phyloP scores from a whole-genome alignment of 345 rosid species.

The Adansonia digitata region DNA sequence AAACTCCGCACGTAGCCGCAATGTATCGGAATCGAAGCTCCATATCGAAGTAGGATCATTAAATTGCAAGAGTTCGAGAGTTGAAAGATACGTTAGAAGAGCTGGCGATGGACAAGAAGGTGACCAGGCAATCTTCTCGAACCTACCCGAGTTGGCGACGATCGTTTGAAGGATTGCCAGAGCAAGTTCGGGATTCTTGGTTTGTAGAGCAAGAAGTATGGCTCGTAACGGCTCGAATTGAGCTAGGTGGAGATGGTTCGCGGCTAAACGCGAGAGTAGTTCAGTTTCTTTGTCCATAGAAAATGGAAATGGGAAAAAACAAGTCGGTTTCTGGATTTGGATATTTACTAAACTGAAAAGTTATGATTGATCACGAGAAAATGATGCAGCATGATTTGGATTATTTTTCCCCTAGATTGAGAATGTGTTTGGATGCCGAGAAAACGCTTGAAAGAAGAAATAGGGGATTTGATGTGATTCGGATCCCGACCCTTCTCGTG shows the following conservation, averaged over 20 bases:
- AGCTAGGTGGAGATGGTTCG: constrained; percentile 82
- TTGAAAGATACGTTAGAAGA: constrained; percentile 60
- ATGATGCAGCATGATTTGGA: background rate
- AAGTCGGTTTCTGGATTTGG: background rate
- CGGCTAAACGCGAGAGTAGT: constrained; percentile 75
- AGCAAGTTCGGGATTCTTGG: constrained; percentile 64
- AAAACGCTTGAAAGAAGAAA: background rate
- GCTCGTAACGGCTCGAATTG: constrained; percentile 96
- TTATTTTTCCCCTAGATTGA: background rate
- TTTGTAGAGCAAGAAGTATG: constrained; percentile 61
- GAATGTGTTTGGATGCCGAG: background rate
- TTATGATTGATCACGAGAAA: background rate
- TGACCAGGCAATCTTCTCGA: constrained; percentile 70
- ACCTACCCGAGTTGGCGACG: constrained; percentile 67
- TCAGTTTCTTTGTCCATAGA: constrained; percentile 75
- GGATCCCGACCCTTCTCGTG: background rate
- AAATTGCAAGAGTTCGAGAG: constrained; percentile 63
- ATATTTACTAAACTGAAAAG: background rate
- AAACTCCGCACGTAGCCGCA: constrained; percentile 74
- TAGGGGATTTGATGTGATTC: background rate
- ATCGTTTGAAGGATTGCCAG: constrained; percentile 65
- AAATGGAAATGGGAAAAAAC: background rate
- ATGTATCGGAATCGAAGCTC: constrained; percentile 62
- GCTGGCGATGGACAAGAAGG: constrained; percentile 72
- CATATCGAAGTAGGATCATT: constrained; percentile 54